Conservation (phyloP, 768 basidiomycete species). For the Podaxis mareebaensis region DNA sequence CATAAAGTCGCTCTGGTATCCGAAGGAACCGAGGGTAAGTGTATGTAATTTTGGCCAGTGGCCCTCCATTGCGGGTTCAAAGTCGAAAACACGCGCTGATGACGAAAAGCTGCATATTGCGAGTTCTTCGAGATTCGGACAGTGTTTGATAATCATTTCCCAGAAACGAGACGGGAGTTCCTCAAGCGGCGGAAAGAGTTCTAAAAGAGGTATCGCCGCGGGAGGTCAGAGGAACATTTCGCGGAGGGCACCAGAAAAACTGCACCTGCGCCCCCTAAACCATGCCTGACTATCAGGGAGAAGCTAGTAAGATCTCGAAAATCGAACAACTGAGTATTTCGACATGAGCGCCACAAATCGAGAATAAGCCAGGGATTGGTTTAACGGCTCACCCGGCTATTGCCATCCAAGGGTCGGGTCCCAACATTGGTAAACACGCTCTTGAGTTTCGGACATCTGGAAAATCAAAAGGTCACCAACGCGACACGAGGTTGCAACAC, state of each 20-base stretch:
- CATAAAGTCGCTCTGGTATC: constrained; percentile 46
- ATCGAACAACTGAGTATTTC: constrained; percentile 35
- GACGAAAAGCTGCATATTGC: constrained; percentile 52
- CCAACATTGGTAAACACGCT: constrained; percentile 49
- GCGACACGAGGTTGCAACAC: constrained; percentile 3
- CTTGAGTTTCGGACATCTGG: constrained; percentile 43
- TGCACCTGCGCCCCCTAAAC: constrained; percentile 38
- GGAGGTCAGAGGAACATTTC: constrained; percentile 7
- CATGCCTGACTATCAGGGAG: constrained; percentile 48
- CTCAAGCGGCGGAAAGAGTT: constrained; percentile 40
- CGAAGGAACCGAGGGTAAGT: constrained; percentile 51
- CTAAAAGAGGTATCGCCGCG: constrained; percentile 20
- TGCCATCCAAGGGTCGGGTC: constrained; percentile 30
- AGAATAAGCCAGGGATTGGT: constrained; percentile 21
- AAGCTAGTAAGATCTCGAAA: constrained; percentile 46
- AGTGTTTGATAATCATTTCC: constrained; percentile 48
- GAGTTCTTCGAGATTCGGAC: constrained; percentile 50
- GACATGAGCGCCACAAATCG: background rate
- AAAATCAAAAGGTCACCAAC: constrained; percentile 1
- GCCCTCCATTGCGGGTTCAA: constrained; percentile 39
- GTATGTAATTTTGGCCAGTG: constrained; percentile 42
- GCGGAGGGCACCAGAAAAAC: constrained; percentile 6
- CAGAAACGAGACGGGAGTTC: constrained; percentile 42
- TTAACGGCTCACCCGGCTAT: constrained; percentile 23
- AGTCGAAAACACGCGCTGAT: constrained; percentile 43